Percentiles rank a stretch among this genome's conserved stretches.
Conservation (phyloP, 345 rosid species). For the Aquilaria yunnanensis region DNA sequence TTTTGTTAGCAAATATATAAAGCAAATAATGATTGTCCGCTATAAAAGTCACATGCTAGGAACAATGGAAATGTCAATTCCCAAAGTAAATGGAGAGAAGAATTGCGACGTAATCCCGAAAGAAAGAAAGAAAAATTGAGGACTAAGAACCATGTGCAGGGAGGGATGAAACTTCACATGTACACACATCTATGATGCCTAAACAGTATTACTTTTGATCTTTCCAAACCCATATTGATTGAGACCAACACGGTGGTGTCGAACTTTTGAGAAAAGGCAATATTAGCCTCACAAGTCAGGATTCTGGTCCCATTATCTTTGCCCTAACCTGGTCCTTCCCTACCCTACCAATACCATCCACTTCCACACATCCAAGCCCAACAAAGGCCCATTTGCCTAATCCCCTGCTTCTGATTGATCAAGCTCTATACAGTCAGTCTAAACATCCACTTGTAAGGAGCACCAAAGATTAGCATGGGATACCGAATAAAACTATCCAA, state of each 20-base stretch:
- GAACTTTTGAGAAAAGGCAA: slow-evolving; percentile 9
- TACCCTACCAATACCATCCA: not conserved
- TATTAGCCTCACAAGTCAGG: slow-evolving; percentile 4
- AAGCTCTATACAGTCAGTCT: too few relatives aligned
- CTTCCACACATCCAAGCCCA: too few relatives aligned
- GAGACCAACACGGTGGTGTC: slow-evolving; percentile 19
- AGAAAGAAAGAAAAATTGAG: not conserved
- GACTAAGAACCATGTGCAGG: slow-evolving; percentile 17
- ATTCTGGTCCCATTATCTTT: slow-evolving; percentile 8
- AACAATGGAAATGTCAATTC: too few relatives aligned
- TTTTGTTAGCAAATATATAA: too few relatives aligned
- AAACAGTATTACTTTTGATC: not conserved
- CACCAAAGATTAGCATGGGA: too few relatives aligned
- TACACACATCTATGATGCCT: slow-evolving; percentile 9
- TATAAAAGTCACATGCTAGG: too few relatives aligned
- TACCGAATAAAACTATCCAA: too few relatives aligned
- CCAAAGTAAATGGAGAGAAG: too few relatives aligned
- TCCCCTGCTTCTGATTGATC: too few relatives aligned
- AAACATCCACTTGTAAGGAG: too few relatives aligned
- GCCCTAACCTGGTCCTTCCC: not conserved
- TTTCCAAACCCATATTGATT: slow-evolving; percentile 18
- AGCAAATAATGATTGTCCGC: too few relatives aligned
- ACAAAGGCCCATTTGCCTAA: not conserved
- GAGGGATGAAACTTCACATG: slow-evolving; percentile 1
- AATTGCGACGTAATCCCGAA: not conserved